A percentile compares a stretch with the other conserved stretches of the same genome.
Conservation (phyloP, 2,329 filamentous ascomycete species). For the Colletotrichum lindemuthianum region DNA sequence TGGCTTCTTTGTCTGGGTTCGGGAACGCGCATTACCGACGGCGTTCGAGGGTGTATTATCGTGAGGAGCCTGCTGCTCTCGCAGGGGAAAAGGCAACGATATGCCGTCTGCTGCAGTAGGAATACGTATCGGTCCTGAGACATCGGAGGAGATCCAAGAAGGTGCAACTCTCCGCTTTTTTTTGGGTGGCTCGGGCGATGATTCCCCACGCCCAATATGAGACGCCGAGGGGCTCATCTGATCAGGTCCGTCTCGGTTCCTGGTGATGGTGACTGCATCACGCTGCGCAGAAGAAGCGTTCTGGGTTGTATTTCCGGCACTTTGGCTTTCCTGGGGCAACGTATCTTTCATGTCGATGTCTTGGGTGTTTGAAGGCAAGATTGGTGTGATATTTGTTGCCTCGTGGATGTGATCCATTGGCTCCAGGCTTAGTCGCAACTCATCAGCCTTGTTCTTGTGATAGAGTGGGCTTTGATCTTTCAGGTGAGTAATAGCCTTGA, state of each 20-base stretch:
- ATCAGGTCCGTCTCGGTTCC: neutral
- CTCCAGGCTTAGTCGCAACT: neutral
- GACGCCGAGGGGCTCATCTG: neutral
- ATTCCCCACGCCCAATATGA: no score
- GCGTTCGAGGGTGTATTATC: neutral
- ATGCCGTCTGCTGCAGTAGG: conserved; percentile 26
- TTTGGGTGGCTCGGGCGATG: conserved; percentile 31
- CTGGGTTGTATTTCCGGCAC: no score
- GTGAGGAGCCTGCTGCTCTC: neutral
- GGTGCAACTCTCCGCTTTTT: conserved; percentile 46
- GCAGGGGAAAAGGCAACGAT: conserved; percentile 1
- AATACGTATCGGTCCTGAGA: conserved; percentile 31
- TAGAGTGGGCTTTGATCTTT: conserved; percentile 37
- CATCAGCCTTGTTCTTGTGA: conserved; percentile 21
- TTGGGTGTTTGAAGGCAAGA: no score
- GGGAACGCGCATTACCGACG: neutral
- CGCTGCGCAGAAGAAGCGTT: no score
- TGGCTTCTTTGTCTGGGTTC: neutral
- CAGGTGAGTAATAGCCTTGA: conserved; percentile 59
- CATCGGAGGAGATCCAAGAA: conserved; percentile 33
- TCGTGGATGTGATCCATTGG: no score
- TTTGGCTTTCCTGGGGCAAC: no score
- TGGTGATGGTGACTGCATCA: no score
- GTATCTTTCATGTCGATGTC: no score
- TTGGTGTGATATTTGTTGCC: no score